Base-by-base conservation (phyloP, 2,329 filamentous ascomycete genomes). In the Sclerotinia sclerotiorum region DNA sequence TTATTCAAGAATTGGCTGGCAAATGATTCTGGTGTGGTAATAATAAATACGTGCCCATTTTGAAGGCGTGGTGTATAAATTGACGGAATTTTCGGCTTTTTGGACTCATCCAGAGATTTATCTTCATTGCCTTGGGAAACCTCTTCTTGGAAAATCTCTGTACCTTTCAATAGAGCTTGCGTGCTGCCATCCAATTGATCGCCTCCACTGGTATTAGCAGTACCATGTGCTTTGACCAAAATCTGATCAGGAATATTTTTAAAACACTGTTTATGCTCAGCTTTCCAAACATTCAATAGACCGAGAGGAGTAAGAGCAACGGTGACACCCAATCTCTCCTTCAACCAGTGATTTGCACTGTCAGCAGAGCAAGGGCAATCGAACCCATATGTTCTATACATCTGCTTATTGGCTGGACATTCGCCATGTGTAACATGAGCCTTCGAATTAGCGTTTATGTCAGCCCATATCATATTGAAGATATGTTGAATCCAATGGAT, bases 171-270 rank as follows among this genome's bases (percentile, higher is more conserved):
- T 19, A 42, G 24, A 60, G 8, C 35, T 5, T 27, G 57, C 19
- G 35, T 44, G 24, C 3, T 44, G 24, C 15, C 13, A 27, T 46
- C 13, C 35, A 46, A 46, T 46, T 60, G 35, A 60, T 42, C 35
- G 21, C 57, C 24, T 44, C 27, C 57, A 46, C 27, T 21, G 19
- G n/a, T 35, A 24, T 60, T 60, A 46, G 35, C 4, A 44, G 35
- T 60, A 46, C 24, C 17, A 46, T 60, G 57, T 60, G 57, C 57
- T 42, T 60, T 60, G 11, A 60, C 57, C 35, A 60, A 60, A 42
- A 42, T 60, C n/a, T 60, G 24, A 42, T 60, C 42, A 42, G 35
- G 24, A 46, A 42, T 44, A 7, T 4, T n/a, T 42, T 46, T 46
- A 29, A 62, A 48, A 21, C 24, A 49, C 15, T 49, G n/a, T 48